These are phyloP conservation scores for Herpetomonas samuelpessoai DNA, from an alignment of 208 protist species.

Conservation along the genomic window DNA sequence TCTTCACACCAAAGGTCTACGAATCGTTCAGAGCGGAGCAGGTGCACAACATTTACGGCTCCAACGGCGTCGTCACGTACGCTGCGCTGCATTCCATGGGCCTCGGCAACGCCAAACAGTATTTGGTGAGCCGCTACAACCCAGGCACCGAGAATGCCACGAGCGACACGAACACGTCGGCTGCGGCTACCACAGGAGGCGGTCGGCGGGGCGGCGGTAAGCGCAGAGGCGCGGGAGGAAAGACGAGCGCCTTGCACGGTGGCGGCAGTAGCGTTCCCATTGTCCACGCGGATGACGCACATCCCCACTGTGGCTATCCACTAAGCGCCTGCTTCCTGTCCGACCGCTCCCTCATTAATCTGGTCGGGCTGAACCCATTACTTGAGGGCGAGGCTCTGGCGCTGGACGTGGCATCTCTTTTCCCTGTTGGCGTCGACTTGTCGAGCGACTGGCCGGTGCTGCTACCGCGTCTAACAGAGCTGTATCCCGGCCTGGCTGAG, in stretches of 20 bases:
- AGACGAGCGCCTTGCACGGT: not conserved
- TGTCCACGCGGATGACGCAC: slow-evolving; percentile 31
- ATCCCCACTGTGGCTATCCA: slow-evolving; percentile 59
- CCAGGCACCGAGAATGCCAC: slow-evolving; percentile 7
- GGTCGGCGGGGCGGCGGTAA: slow-evolving; percentile 17
- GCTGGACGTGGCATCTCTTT: slow-evolving; percentile 36
- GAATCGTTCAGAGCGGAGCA: slow-evolving; percentile 35
- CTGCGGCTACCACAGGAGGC: slow-evolving; percentile 12
- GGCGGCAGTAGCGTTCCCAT: slow-evolving; percentile 1
- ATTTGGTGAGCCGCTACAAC: slow-evolving; percentile 60
- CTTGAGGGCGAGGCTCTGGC: slow-evolving; percentile 42
- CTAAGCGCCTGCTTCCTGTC: slow-evolving; percentile 58
- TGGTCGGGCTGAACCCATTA: slow-evolving; percentile 50
- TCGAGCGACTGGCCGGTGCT: slow-evolving; percentile 44
- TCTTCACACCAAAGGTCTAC: slow-evolving; percentile 56
- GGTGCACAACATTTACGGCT: slow-evolving; percentile 72
- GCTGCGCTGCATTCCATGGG: slow-evolving; percentile 38
- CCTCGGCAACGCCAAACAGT: slow-evolving; percentile 57
- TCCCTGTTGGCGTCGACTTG: slow-evolving; percentile 53
- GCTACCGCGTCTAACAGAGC: slow-evolving; percentile 37
- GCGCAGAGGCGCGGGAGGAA: not conserved
- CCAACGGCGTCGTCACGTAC: slow-evolving; percentile 78
- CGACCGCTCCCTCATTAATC: slow-evolving; percentile 47
- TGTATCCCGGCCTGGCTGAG: slow-evolving; percentile 46
- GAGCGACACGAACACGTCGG: not conserved